Conservation (phyloP, 2,329 filamentous ascomycete genomes). For the Trichoderma endophyticum region DNA sequence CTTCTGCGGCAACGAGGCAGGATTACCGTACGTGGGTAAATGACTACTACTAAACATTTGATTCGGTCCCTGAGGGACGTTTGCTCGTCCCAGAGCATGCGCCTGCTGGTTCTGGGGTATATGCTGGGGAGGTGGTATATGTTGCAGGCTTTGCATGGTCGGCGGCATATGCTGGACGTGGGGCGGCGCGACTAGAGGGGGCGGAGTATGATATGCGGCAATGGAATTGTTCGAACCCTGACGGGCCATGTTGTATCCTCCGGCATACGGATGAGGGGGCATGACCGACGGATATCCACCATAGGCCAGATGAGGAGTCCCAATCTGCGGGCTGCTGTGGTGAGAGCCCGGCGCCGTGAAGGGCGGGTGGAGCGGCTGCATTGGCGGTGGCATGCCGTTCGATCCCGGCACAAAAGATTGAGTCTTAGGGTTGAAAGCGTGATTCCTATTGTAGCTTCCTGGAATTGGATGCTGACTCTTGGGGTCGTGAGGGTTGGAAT, state of each 20-base stretch:
- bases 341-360: slow-evolving; percentile 49
- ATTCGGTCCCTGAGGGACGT: slow-evolving; percentile 40
- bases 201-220: slow-evolving; percentile 46
- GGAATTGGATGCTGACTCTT: slow-evolving; percentile 79
- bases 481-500: slow-evolving; percentile 66
- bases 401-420: slow-evolving; percentile 78
- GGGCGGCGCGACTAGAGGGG: slow-evolving; percentile 26
- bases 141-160: slow-evolving; percentile 38
- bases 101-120: slow-evolving; percentile 41
- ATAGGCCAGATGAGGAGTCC: slow-evolving; percentile 50
- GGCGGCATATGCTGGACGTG: slow-evolving; percentile 43
- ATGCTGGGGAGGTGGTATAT: slow-evolving; percentile 38
- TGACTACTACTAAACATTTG: slow-evolving; percentile 51
- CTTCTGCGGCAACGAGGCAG: slow-evolving; percentile 58
- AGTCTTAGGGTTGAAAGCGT: slow-evolving; percentile 90
- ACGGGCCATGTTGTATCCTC: slow-evolving; percentile 54
- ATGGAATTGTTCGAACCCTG: slow-evolving; percentile 56
- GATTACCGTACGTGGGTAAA: slow-evolving; percentile 57
- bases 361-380: slow-evolving; percentile 46
- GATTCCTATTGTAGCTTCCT: slow-evolving; percentile 72
- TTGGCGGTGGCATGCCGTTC: slow-evolving; percentile 46
- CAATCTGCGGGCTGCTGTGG: slow-evolving; percentile 53
- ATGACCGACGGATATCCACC: slow-evolving; percentile 46
- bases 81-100: slow-evolving; percentile 47
- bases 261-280: slow-evolving; percentile 41